Evolutionary conservation across 306 rosid species (phyloP).

Genomic region (Ormosia emarginata): DNA sequence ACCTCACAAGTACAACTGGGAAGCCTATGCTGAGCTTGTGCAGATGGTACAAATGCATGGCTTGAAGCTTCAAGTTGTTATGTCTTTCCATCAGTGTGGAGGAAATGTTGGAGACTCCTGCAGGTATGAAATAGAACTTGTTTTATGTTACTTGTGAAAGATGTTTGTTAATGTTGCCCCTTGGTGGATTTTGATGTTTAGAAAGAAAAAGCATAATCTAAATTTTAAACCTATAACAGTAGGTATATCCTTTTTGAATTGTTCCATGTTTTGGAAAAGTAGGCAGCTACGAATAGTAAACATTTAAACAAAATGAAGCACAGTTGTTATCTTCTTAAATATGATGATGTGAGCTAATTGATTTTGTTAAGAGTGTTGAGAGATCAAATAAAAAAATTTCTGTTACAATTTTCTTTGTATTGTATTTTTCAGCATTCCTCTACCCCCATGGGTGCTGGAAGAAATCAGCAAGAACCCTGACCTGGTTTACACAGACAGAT

Average conservation of each 20-base stretch:
- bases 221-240: background rate
- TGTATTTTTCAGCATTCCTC: conserved; percentile 71
- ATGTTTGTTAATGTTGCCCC: background rate
- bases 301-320: background rate
- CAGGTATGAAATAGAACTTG: conserved; percentile 46
- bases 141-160: background rate
- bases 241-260: background rate
- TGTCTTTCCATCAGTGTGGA: conserved; percentile 99
- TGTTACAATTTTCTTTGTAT: background rate
- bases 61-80: conserved; percentile 89
- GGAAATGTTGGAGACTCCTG: conserved; percentile 98
- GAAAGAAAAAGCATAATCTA: background rate
- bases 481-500: conserved; percentile 89
- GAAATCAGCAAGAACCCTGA: conserved; percentile 91
- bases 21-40: conserved; percentile 82
- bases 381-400: background rate
- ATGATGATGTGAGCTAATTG: background rate
- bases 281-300: background rate
- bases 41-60: conserved; percentile 86
- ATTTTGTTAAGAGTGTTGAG: background rate
- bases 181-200: conserved; percentile 1
- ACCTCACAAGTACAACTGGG: conserved; percentile 84
- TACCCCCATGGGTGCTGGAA: conserved; percentile 94
- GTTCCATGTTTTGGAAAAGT: background rate
- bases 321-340: no score